Evolutionary conservation across 202 grass and related monocot genomes (phyloP).

Genomic region (Carex arenaria): DNA sequence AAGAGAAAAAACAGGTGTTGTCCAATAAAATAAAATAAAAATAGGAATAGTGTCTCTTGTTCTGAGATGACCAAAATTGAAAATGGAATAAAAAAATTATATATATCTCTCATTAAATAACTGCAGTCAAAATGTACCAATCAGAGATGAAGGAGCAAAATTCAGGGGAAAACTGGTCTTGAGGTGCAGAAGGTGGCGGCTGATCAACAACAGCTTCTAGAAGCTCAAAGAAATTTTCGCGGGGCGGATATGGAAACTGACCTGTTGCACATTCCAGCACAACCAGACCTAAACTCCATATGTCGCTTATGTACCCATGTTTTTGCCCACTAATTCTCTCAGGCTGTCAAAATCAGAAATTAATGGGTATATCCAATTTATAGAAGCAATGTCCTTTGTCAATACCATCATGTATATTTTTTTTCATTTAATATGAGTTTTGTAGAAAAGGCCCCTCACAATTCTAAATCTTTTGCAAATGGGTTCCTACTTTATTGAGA

Average conservation of each 20-base stretch:
- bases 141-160: constrained; percentile 84
- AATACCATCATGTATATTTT: not conserved
- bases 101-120: not conserved
- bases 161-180: constrained; percentile 64
- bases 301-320: constrained; percentile 83
- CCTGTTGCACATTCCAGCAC: constrained; percentile 89
- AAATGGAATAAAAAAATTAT: constrained; percentile 1
- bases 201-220: constrained; percentile 76
- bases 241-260: constrained; percentile 69
- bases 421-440: not conserved
- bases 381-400: constrained; percentile 3
- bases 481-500: not conserved
- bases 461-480: not conserved
- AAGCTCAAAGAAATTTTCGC: constrained; percentile 77
- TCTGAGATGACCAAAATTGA: not conserved
- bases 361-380: constrained; percentile 3
- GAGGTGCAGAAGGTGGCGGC: constrained; percentile 56
- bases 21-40: not conserved
- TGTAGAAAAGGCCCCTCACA: not conserved
- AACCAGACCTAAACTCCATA: constrained; percentile 93
- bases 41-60: too few species aligned
- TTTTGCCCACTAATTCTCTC: constrained; percentile 76
- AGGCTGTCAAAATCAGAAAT: constrained; percentile 53
- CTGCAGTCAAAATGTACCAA: constrained; percentile 40
- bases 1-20: not conserved